phyloP scores from a whole-genome alignment of 1,139 yeast genomes.

The Candida sp. region DNA sequence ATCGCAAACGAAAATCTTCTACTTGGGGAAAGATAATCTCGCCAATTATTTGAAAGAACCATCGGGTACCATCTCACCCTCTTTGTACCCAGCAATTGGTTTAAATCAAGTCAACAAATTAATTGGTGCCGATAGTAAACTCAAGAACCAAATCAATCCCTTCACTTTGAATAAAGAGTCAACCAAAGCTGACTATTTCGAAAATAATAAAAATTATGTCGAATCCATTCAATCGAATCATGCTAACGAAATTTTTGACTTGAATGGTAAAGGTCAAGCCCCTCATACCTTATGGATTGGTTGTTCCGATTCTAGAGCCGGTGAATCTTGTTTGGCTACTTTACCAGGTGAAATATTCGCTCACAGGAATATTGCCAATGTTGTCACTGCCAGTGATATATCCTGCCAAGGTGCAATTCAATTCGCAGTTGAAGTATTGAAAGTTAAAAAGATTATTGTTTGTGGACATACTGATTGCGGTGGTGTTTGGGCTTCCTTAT shows the following conservation, averaged over 20 bases:
- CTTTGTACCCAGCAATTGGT: conserved; percentile 5
- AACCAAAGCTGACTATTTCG: conserved; percentile 58
- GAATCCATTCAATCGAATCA: conserved; percentile 54
- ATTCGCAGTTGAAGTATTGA: conserved; percentile 84
- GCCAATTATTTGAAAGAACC: conserved; percentile 35
- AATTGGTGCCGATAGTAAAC: conserved; percentile 4
- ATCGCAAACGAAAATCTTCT: conserved; percentile 1
- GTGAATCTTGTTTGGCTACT: conserved; percentile 75
- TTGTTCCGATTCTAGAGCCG: conserved; percentile 91
- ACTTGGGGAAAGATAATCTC: conserved; percentile 46
- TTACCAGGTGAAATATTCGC: conserved; percentile 94
- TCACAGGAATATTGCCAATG: conserved; percentile 90
- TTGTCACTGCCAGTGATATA: conserved; percentile 68
- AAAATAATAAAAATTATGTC: conserved; percentile 68
- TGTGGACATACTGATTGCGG: conserved; percentile 99
- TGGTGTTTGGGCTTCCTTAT: conserved; percentile 85
- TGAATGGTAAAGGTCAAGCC: conserved; percentile 79
- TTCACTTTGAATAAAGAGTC: conserved; percentile 59
- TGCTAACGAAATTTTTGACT: conserved; percentile 60
- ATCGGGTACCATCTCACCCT: conserved; percentile 13
- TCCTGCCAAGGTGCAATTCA: conserved; percentile 82
- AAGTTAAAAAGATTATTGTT: conserved; percentile 78
- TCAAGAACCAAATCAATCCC: conserved; percentile 29
- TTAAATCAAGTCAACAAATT: not conserved
- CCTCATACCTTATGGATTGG: conserved; percentile 98